A percentile compares a stretch with the other conserved stretches of the same genome.
phyloP scores from a whole-genome alignment of 768 basidiomycete species.

The Agrocybe pediades region DNA sequence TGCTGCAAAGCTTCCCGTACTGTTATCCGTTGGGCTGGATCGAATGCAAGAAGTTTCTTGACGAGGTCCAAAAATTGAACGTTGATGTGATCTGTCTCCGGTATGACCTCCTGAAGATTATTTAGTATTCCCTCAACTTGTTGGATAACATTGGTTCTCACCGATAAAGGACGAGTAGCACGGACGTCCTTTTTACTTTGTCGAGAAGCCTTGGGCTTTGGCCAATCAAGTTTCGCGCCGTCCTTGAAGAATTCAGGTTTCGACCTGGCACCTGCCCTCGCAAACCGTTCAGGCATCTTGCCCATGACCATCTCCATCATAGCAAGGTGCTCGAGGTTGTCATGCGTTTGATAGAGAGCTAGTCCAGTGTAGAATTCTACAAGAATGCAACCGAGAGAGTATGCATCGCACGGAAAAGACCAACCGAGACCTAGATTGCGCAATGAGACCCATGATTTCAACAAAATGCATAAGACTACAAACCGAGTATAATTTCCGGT shows the following conservation, averaged over 20 bases:
- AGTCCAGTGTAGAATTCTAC: conserved; percentile 98
- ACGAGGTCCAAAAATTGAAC: conserved; percentile 87
- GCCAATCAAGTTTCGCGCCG: conserved; percentile 86
- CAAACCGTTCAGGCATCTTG: conserved; percentile 90
- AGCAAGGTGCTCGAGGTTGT: conserved; percentile 97
- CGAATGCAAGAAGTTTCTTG: conserved; percentile 83
- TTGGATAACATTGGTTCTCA: conserved; percentile 34
- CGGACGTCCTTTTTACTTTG: conserved; percentile 95
- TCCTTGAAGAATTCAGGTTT: conserved; percentile 96
- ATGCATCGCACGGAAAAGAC: conserved; percentile 98
- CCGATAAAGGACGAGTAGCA: conserved; percentile 75
- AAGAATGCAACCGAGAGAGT: conserved; percentile 97
- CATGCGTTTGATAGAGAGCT: conserved; percentile 98
- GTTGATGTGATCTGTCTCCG: conserved; percentile 72
- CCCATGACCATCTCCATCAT: conserved; percentile 99
- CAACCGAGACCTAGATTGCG: conserved; percentile 80
- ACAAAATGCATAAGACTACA: conserved; percentile 21
- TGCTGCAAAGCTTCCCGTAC: conserved; percentile 88
- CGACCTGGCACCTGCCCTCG: conserved; percentile 68
- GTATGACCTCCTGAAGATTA: conserved; percentile 74
- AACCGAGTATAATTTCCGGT: conserved; percentile 97
- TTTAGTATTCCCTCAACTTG: conserved; percentile 9
- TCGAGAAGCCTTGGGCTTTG: conserved; percentile 82
- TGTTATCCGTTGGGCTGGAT: conserved; percentile 84
- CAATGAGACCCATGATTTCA: conserved; percentile 14